Evolutionary conservation across 352 stramenopile genomes (phyloP), one percentile per base, ranked within the genome.

Genomic region (Thalassiosira mediterranea): DNA sequence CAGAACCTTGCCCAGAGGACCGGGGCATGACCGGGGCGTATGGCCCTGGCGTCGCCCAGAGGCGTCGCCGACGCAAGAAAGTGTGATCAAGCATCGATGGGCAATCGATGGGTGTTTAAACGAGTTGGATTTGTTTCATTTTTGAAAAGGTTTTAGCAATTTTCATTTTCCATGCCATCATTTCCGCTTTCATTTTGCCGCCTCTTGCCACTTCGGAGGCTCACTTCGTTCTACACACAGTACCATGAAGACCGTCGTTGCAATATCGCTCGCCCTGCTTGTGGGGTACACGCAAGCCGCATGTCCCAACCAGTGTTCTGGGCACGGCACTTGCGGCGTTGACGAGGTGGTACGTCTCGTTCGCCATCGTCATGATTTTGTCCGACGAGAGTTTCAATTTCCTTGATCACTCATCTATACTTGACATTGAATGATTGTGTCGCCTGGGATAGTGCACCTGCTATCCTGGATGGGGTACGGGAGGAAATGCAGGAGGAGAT

Each of bases 301-400:
- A 10, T 93, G 87, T 63, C 83, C 84, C n/a, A 91, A 92, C 63
- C 40, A 61, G 31, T 93, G 87, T 70, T 88, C 73, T 37, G 87
- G 87, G 17, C 87, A 93, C 68, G 87, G 87, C 3, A 88, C 79
- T 58, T 93, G 88, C 60, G 66, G 65, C 11, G 65, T 85, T 28
- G 69, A 89, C 28, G 83, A 88, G 67, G 57, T 83, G 21, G 68
- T 80, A 70, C 28, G 62, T 75, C 1, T 49, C 2, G 37, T 61
- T 51, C 25, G 17, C 63, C 13, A 32, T 23, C 40, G 10, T 26
- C 31, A 38, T 38, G 19, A 32, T 2, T 60, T 1, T 31, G 8
- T 21, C 49, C 29, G 32, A 59, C 17, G 11, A 56, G 34, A 34
- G 7, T 53, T 64, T 48, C 26, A 25, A 47, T 4, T n/a, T 25